Evolutionary conservation across 2,329 filamentous ascomycete genomes (phyloP).

Genomic region (Aspergillus pseudoterreus): DNA sequence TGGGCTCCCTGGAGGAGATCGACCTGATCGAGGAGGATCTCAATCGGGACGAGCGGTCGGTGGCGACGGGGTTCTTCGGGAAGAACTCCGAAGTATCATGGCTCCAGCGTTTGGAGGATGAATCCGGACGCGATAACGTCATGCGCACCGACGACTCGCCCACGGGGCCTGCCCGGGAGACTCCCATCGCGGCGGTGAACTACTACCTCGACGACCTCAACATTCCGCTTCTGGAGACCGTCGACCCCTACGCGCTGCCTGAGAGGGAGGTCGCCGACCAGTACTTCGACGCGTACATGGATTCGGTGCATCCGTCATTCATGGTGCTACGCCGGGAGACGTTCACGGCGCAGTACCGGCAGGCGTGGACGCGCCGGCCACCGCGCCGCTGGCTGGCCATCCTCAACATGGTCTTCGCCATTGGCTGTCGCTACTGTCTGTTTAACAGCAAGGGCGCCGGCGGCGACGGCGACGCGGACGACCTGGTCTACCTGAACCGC

Average conservation of each 20-base stretch:
- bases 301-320: conserved; percentile 38
- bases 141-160: conserved; percentile 1
- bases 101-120: conserved; percentile 37
- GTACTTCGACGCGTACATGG: conserved; percentile 38
- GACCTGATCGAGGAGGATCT: conserved; percentile 42
- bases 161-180: conserved; percentile 6
- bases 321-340: conserved; percentile 35
- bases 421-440: conserved; percentile 39
- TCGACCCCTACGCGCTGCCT: conserved; percentile 37
- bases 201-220: conserved; percentile 40
- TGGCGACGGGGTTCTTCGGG: conserved; percentile 39
- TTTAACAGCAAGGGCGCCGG: conserved; percentile 21
- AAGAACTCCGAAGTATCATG: conserved; percentile 44
- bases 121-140: conserved; percentile 18
- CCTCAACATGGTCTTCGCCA: conserved; percentile 46
- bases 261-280: conserved; percentile 33
- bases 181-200: conserved; percentile 27
- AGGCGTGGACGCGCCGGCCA: conserved; percentile 28
- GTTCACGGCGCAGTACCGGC: conserved; percentile 37
- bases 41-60: conserved; percentile 31
- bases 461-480: conserved; percentile 25
- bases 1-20: conserved; percentile 39
- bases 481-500: conserved; percentile 38
- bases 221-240: conserved; percentile 30
- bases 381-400: conserved; percentile 39